Evolutionary conservation across 495 filamentous ascomycete species (phyloP).

Genomic region (Aspergillus bertholletiae): DNA sequence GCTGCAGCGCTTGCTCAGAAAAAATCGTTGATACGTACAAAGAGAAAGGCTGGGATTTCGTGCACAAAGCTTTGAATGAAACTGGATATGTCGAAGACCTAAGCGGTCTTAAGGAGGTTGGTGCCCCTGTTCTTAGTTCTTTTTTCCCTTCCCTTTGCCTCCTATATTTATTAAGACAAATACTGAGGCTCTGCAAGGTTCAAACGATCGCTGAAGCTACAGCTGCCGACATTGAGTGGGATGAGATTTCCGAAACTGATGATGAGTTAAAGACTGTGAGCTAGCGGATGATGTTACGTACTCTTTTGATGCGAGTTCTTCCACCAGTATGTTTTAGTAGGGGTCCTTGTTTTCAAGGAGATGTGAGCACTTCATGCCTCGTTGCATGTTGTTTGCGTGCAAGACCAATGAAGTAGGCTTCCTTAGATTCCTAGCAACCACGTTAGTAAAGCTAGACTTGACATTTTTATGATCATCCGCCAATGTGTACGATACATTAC

Average conservation of each 20-base stretch:
- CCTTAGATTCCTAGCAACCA: conserved; percentile 73
- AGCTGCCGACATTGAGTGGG: conserved; percentile 57
- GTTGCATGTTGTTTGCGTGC: conserved; percentile 36
- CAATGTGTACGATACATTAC: conserved; percentile 58
- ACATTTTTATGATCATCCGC: not conserved
- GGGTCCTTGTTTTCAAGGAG: not conserved
- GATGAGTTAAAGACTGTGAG: conserved; percentile 37
- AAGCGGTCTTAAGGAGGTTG: conserved; percentile 84
- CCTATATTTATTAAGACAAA: not conserved
- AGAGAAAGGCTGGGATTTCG: conserved; percentile 78
- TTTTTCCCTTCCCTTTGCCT: not conserved
- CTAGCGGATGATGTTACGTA: too few species aligned
- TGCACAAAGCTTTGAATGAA: conserved; percentile 79
- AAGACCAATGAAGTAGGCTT: conserved; percentile 81
- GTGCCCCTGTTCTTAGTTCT: not conserved
- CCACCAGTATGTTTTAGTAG: too few species aligned
- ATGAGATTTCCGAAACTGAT: conserved; percentile 46
- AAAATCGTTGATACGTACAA: conserved; percentile 70
- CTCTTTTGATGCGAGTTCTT: too few species aligned
- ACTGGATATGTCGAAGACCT: conserved; percentile 85
- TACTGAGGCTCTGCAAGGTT: conserved; percentile 39
- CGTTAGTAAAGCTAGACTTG: conserved; percentile 14
- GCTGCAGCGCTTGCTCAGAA: conserved; percentile 87
- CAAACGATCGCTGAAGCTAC: conserved; percentile 76
- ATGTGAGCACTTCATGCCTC: conserved; percentile 1